These are phyloP conservation scores for Neofusicoccum cordaticola DNA, from an alignment of 2,329 filamentous ascomycete species.

Conservation along the genomic window DNA sequence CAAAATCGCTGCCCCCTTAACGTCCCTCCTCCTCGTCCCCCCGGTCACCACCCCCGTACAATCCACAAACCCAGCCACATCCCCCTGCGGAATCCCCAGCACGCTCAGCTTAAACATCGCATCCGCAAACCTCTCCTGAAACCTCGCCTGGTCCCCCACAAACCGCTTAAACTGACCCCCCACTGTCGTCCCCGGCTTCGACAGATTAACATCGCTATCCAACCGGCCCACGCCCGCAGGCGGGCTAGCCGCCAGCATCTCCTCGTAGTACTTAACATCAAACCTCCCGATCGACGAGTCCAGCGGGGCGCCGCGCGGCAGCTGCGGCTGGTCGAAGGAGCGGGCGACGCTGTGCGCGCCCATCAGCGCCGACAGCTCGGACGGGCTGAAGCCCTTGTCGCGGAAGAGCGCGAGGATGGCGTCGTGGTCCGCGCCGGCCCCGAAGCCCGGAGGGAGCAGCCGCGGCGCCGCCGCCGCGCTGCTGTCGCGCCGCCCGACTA, in stretches of 20 bases:
- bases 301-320: conserved; percentile 43
- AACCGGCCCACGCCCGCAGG: conserved; percentile 18
- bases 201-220: conserved; percentile 23
- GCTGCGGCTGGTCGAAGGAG: conserved; percentile 40
- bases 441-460: conserved; percentile 40
- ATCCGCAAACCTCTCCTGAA: conserved; percentile 31
- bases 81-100: neutral
- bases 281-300: conserved; percentile 51
- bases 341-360: conserved; percentile 53
- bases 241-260: conserved; percentile 16
- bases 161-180: conserved; percentile 23
- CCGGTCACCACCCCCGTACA: neutral
- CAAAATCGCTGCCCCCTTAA: neutral
- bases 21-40: conserved; percentile 17
- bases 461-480: conserved; percentile 39
- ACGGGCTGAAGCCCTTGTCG: conserved; percentile 50
- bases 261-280: conserved; percentile 51
- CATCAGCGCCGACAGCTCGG: conserved; percentile 53
- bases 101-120: conserved; percentile 1
- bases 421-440: conserved; percentile 40
- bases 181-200: conserved; percentile 25
- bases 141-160: conserved; percentile 25
- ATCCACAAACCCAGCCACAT: neutral
- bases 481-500: conserved; percentile 50
- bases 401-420: conserved; percentile 47